Percentiles rank a stretch among this genome's conserved stretches.
Conservation (phyloP, 208 protist species). For the Vickermania ingenoplastis region DNA sequence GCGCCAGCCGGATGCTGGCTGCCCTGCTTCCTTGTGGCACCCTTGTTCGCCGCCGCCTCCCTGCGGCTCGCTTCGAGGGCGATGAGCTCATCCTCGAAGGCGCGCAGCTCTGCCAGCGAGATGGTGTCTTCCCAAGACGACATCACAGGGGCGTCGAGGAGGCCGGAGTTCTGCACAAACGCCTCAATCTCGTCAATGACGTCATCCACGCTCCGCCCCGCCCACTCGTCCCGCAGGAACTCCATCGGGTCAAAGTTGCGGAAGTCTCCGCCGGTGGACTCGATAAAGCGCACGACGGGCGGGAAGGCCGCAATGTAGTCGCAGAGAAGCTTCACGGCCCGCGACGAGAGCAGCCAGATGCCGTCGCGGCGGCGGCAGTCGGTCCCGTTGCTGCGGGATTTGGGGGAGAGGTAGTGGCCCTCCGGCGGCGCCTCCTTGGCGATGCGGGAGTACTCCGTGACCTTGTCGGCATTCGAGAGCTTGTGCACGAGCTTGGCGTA, state of each 20-base stretch:
- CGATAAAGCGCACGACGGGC: constrained; percentile 60
- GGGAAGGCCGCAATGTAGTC: constrained; percentile 55
- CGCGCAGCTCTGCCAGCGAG: constrained; percentile 31
- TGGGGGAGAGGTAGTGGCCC: constrained; percentile 28
- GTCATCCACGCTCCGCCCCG: constrained; percentile 38
- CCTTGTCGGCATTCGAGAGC: constrained; percentile 30
- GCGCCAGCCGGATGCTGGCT: too few relatives aligned
- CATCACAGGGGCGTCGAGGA: constrained; percentile 63
- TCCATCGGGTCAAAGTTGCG: constrained; percentile 54
- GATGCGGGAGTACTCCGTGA: constrained; percentile 50
- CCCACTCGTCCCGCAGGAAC: constrained; percentile 68
- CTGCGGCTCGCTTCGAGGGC: constrained; percentile 13
- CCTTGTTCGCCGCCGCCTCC: constrained; percentile 29
- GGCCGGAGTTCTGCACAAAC: constrained; percentile 39
- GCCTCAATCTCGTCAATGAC: constrained; percentile 64
- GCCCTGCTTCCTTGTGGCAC: too few relatives aligned
- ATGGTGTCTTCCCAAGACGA: constrained; percentile 66
- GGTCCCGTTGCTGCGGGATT: constrained; percentile 22
- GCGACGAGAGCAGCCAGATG: constrained; percentile 75
- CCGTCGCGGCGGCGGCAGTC: constrained; percentile 32
- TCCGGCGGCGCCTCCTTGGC: constrained; percentile 34
- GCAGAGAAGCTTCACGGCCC: constrained; percentile 45
- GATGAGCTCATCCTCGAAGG: constrained; percentile 56
- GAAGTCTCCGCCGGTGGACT: constrained; percentile 31
- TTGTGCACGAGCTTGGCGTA: constrained; percentile 67